Evolutionary conservation across 2,329 filamentous ascomycete genomes (phyloP).

Genomic region (Alternaria hordeiaustralica): DNA sequence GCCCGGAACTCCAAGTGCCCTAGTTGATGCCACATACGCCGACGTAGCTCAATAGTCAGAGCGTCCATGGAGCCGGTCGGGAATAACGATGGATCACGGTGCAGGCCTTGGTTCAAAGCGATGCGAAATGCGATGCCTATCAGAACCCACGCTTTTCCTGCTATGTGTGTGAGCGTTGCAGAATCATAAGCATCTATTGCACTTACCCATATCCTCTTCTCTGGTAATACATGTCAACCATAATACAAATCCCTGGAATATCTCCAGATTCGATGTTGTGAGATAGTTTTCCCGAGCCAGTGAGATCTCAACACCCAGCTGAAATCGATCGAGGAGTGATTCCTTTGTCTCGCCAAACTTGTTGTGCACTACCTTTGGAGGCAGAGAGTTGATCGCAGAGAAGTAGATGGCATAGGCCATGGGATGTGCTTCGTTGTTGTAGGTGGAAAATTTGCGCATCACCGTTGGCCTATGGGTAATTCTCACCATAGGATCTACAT

Average conservation of each 20-base stretch:
- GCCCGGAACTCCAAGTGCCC: slow-evolving; percentile 48
- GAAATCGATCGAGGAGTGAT: slow-evolving; percentile 38
- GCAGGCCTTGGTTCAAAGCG: slow-evolving; percentile 46
- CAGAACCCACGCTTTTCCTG: slow-evolving; percentile 48
- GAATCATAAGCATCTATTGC: not conserved
- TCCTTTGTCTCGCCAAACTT: slow-evolving; percentile 45
- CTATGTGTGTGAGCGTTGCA: slow-evolving; percentile 1
- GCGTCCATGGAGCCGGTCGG: slow-evolving; percentile 45
- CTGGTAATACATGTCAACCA: slow-evolving; percentile 48
- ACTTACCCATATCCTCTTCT: slow-evolving; percentile 49
- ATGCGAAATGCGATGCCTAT: slow-evolving; percentile 48
- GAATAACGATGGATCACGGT: slow-evolving; percentile 48
- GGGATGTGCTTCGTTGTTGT: slow-evolving; percentile 40
- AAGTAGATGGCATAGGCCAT: slow-evolving; percentile 47
- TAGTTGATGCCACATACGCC: slow-evolving; percentile 48
- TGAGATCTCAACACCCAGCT: slow-evolving; percentile 45
- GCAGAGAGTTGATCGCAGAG: slow-evolving; percentile 45
- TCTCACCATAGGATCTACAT: slow-evolving; percentile 48
- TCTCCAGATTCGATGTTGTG: slow-evolving; percentile 46
- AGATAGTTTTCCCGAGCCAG: slow-evolving; percentile 47
- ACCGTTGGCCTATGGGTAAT: slow-evolving; percentile 46
- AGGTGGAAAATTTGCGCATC: slow-evolving; percentile 34
- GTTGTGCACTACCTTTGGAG: slow-evolving; percentile 35
- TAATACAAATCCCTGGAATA: slow-evolving; percentile 47
- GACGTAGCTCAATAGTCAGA: slow-evolving; percentile 47